Evolutionary conservation across 139 green algal genomes (phyloP).

Genomic region (Micractinium conductrix): DNA sequence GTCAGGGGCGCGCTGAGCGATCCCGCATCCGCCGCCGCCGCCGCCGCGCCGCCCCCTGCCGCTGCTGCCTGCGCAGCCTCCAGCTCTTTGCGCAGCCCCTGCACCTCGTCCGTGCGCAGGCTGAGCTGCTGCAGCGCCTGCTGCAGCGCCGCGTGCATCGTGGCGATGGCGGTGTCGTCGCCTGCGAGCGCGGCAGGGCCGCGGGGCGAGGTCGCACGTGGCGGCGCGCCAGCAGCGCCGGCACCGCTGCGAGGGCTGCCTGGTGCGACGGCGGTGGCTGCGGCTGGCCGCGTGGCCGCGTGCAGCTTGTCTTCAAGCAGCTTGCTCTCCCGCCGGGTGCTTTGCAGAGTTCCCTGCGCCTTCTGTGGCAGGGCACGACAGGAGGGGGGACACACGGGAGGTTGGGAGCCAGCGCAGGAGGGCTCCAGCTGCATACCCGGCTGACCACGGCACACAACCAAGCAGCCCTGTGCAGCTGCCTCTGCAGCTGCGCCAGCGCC

Average conservation of each 20-base stretch:
- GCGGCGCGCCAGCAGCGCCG: neutral
- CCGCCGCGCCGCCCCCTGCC: neutral
- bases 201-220: too few species aligned
- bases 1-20: neutral
- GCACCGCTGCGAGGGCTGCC: neutral
- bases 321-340: neutral
- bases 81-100: constrained; percentile 15
- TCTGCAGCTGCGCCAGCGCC: neutral
- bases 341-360: constrained; percentile 18
- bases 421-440: too few species aligned
- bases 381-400: neutral
- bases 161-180: neutral
- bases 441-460: neutral
- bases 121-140: constrained; percentile 29
- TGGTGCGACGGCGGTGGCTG: too few species aligned
- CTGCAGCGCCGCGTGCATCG: constrained; percentile 4
- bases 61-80: neutral
- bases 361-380: neutral
- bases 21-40: neutral
- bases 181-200: too few species aligned
- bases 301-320: constrained; percentile 20
- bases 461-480: neutral
- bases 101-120: constrained; percentile 18
- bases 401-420: too few species aligned
- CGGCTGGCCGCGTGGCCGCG: neutral